Base-by-base conservation (phyloP, 108 stramenopile genomes). In the Skeletonema menzelii region DNA sequence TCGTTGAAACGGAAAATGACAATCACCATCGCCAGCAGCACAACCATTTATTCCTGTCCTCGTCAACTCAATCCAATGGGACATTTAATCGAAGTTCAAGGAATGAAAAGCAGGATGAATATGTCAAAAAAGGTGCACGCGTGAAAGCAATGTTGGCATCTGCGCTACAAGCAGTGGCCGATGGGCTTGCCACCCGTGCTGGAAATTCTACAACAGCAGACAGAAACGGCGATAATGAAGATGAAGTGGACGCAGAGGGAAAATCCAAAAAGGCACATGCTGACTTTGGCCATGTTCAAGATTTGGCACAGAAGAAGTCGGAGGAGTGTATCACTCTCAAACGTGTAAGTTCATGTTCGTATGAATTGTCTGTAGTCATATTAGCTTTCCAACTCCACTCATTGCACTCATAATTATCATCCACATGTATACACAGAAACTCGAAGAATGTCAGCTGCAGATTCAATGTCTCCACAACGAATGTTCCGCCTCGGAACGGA, bases 391-490 rank as follows among this genome's bases (percentile, higher is more conserved):
- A 37, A 7, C 6, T 37, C 35, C 8, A 11, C 38, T 15, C 14
- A 40, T 40, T 8, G 34, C 8, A 40, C 38, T 40, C 38, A 40
- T 14, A 14, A 40, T 40, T 3, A 0, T 31, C 3, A 3, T 31
- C 32, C 0, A 28, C 56, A 40, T 5, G 14, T 56, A 19, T 20
- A 53, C 8, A 64, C 59, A 88, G 89, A 79, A 85, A 62, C 77
- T 90, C 0, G 61, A 88, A 77, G 87, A 88, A 35, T 67, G 77
- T 24, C 59, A 88, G 62, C 75, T 67, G 20, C 73, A 83, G 46
- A 69, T 71, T 12, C 62, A 80, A 46, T 68, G 75, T 62, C 40
- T 90, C 42, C 74, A 82, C 56, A 72, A 73, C 20, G 73, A 86
- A 56, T 53, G 20, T 22, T 83, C 80, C 31, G 35, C 74, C 61